Evolutionary conservation across 345 rosid genomes (phyloP).

Genomic region (sweet orange (Citrus sinensis)): DVS_A1.0 CM039166.1:18159501-18160000

Average conservation of each 20-base stretch:
- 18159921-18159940: constrained; percentile 64
- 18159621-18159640: not conserved
- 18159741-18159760: not conserved
- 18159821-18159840: not conserved
- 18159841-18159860: not conserved
- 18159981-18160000: constrained; percentile 68
- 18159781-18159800: not conserved
- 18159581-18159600: not conserved
- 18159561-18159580: not conserved
- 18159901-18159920: not conserved
- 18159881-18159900: not conserved
- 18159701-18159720: not conserved
- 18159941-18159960: constrained; percentile 68
- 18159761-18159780: not conserved
- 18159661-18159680: not conserved
- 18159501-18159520: not conserved
- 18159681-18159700: not conserved
- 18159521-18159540: not conserved
- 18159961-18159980: constrained; percentile 50
- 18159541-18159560: not conserved
- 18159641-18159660: not conserved
- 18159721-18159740: not conserved
- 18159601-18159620: not conserved
- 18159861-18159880: not conserved
- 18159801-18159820: not conserved